phyloP scores from a whole-genome alignment of 1,284 basidiomycete genomes.

The Ustilago nuda region DNA sequence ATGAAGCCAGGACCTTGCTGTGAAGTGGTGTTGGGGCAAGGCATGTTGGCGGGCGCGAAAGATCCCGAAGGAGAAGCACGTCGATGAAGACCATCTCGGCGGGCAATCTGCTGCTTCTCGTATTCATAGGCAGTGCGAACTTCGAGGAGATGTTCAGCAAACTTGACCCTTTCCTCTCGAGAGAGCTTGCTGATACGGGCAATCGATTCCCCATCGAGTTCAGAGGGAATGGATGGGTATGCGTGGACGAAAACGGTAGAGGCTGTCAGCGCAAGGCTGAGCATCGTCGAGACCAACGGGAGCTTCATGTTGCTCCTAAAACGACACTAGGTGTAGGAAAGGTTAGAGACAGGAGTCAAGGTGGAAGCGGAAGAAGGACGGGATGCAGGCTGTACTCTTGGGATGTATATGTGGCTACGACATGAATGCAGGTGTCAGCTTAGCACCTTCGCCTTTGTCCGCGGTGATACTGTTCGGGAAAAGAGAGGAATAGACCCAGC shows the following conservation, averaged over 20 bases:
- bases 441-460: not conserved
- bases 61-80: conserved; percentile 51
- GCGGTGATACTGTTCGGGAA: not conserved
- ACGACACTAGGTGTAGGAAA: not conserved
- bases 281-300: conserved; percentile 11
- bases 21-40: conserved; percentile 53
- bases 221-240: conserved; percentile 27
- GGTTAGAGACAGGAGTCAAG: not conserved
- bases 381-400: not conserved
- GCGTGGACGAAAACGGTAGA: conserved; percentile 11
- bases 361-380: not conserved
- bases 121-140: conserved; percentile 40
- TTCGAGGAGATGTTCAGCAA: conserved; percentile 38
- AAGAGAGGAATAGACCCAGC: not conserved
- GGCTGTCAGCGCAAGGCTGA: conserved; percentile 16
- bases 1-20: conserved; percentile 54
- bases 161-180: conserved; percentile 17
- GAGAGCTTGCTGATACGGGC: conserved; percentile 32
- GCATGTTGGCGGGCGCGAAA: conserved; percentile 54
- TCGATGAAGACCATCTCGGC: conserved; percentile 11
- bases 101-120: conserved; percentile 21
- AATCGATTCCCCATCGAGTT: conserved; percentile 29
- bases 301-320: conserved; percentile 27
- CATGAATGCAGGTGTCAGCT: not conserved
- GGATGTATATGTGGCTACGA: not conserved